Evolutionary conservation across 352 stramenopile genomes (phyloP), one percentile per base, ranked within the genome.

Genomic region (Globisporangium splendens): DNA sequence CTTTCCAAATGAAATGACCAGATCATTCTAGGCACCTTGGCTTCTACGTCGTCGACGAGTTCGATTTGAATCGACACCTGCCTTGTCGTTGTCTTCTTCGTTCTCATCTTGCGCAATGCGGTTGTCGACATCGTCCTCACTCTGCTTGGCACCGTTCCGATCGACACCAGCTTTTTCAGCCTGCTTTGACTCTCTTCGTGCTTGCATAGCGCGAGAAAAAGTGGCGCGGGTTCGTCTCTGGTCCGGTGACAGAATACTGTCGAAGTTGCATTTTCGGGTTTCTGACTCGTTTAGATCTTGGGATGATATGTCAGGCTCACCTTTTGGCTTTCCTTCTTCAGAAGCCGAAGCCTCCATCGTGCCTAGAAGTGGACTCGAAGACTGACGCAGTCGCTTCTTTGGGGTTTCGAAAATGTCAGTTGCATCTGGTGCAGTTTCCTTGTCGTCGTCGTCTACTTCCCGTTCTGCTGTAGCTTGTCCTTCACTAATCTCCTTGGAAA

Each of bases 361-460:
- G 28, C 7, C 39, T 3, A n/a, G 10, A 44, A 12, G 13, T 44
- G 17, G 13, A 44, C 39, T 44, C 39, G 39, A 10, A 1, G 39
- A 18, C 17, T n/a, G 39, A n/a, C 39, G 39, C 39, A 1, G 39
- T 44, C 39, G 39, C 39, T 44, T 44, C 39, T 15, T n/a, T 18
- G 39, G 39, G 17, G 39, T 18, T 18, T 44, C 39, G n/a, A n/a
- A 44, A 15, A 18, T 10, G 13, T n/a, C 17, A 44, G 39, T 11
- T 10, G 10, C 39, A 7, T 10, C 39, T 44, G 1, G 89, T 44
- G 39, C 5, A n/a, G 10, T 44, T 3, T 44, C 6, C 17, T 44
- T 8, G 10, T 15, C 39, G 6, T n/a, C 39, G 1, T n/a, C 13
- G 39, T 18, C 10, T 44, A 12, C 39, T 44, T 44, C 39, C 1